Evolutionary conservation across 2,329 filamentous ascomycete genomes (phyloP).

Genomic region (Cladophialophora chaetospira): DNA sequence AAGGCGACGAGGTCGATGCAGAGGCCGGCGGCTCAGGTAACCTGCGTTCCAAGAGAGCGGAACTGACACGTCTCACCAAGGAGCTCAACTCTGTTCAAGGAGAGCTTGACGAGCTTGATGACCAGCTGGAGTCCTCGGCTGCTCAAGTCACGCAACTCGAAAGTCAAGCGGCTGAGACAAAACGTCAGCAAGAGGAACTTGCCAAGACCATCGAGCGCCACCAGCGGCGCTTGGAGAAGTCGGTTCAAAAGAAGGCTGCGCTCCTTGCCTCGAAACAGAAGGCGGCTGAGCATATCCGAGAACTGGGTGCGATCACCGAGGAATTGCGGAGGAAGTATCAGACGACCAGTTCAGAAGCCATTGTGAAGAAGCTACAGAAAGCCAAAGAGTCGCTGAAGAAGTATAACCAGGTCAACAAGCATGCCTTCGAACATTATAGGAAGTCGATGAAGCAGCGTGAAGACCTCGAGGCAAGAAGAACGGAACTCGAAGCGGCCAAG

Average conservation of each 20-base stretch:
- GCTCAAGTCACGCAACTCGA: constrained; percentile 60
- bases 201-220: constrained; percentile 77
- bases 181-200: constrained; percentile 73
- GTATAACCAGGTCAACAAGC: constrained; percentile 86
- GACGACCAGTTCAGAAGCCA: constrained; percentile 74
- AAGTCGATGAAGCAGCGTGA: constrained; percentile 93
- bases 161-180: constrained; percentile 62
- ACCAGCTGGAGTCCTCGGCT: constrained; percentile 64
- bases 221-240: constrained; percentile 89
- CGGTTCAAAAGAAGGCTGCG: constrained; percentile 81
- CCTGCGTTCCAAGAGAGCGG: constrained; percentile 75
- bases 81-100: constrained; percentile 66
- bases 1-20: constrained; percentile 70
- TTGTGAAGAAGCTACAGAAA: constrained; percentile 76
- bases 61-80: constrained; percentile 76
- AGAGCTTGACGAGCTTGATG: constrained; percentile 74
- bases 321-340: constrained; percentile 92
- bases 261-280: constrained; percentile 76
- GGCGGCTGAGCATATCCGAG: constrained; percentile 84
- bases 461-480: constrained; percentile 76
- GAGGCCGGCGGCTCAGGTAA: constrained; percentile 57
- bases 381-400: constrained; percentile 93
- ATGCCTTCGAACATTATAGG: constrained; percentile 98
- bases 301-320: constrained; percentile 88
- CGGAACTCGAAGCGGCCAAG: constrained; percentile 84